These are phyloP conservation scores for Phanerochaete carnosa DNA, from an alignment of 768 basidiomycete species.

Conservation along the genomic window DNA sequence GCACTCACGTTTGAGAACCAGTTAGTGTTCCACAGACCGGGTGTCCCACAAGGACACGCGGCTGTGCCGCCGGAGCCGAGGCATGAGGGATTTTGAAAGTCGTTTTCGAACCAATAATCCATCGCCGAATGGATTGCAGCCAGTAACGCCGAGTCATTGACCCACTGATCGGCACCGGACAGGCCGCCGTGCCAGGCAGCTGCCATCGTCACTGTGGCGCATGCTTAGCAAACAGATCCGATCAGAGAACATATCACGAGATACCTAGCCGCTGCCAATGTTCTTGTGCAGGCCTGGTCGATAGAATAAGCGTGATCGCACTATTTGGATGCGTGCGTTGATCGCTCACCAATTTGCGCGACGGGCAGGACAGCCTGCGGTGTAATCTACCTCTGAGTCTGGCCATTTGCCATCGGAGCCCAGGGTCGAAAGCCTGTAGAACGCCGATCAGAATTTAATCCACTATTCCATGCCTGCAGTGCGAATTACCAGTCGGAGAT, in stretches of 20 bases:
- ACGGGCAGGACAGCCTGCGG: constrained; percentile 57
- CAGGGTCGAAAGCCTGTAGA: constrained; percentile 44
- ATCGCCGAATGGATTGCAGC: constrained; percentile 47
- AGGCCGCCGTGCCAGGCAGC: constrained; percentile 55
- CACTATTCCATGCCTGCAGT: not conserved
- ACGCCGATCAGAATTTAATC: not conserved
- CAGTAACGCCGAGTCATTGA: constrained; percentile 37
- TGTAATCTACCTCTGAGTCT: constrained; percentile 54
- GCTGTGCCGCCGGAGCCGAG: constrained; percentile 50
- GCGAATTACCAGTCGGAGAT: constrained; percentile 33
- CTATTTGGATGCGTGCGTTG: not conserved
- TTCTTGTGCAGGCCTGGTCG: constrained; percentile 19
- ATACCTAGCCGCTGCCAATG: constrained; percentile 44
- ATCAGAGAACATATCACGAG: constrained; percentile 8
- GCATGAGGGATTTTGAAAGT: constrained; percentile 52
- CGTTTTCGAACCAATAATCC: constrained; percentile 61
- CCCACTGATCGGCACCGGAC: constrained; percentile 36
- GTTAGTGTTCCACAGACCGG: constrained; percentile 57
- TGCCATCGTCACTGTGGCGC: constrained; percentile 46
- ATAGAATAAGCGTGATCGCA: not conserved
- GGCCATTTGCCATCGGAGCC: constrained; percentile 48
- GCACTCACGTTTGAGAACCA: constrained; percentile 56
- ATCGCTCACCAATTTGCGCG: constrained; percentile 66
- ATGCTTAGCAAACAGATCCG: not conserved
- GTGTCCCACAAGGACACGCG: constrained; percentile 53